Percentiles rank a stretch among this genome's conserved stretches.
phyloP scores from a whole-genome alignment of 148 eudicot species.

The Fagopyrum homotropicum region DNA sequence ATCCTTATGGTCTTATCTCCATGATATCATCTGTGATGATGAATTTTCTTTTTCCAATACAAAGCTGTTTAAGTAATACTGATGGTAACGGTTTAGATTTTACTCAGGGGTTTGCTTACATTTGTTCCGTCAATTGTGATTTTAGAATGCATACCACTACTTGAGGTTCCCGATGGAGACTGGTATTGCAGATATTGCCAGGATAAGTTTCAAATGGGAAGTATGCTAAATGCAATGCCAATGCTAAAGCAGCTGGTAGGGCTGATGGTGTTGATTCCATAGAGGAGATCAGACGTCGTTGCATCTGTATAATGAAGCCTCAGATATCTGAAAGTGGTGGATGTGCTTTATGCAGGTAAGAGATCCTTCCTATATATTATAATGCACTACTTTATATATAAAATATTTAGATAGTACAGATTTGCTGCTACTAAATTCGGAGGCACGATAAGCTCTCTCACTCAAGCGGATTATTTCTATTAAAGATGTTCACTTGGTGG shows the following conservation, averaged over 20 bases:
- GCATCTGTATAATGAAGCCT: conserved; percentile 52
- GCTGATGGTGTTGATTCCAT: conserved; percentile 55
- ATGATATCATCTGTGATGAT: not conserved
- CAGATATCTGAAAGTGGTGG: conserved; percentile 37
- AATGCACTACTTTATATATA: too few relatives aligned
- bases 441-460: too few relatives aligned
- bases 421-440: too few relatives aligned
- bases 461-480: too few relatives aligned
- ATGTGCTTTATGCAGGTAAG: conserved; percentile 71
- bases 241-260: conserved; percentile 85
- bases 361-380: not conserved
- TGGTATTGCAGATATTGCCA: conserved; percentile 70
- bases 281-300: conserved; percentile 51
- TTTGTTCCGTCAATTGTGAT: not conserved
- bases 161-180: conserved; percentile 38
- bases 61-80: not conserved
- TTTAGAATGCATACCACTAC: conserved; percentile 49
- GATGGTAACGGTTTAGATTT: not conserved
- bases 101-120: not conserved
- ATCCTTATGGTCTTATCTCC: too few relatives aligned
- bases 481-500: too few relatives aligned
- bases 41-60: not conserved
- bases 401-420: too few relatives aligned
- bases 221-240: conserved; percentile 45
- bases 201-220: conserved; percentile 43